Base-by-base conservation (phyloP, 106 monocot genomes). In the Agapanthus africanus region DNA sequence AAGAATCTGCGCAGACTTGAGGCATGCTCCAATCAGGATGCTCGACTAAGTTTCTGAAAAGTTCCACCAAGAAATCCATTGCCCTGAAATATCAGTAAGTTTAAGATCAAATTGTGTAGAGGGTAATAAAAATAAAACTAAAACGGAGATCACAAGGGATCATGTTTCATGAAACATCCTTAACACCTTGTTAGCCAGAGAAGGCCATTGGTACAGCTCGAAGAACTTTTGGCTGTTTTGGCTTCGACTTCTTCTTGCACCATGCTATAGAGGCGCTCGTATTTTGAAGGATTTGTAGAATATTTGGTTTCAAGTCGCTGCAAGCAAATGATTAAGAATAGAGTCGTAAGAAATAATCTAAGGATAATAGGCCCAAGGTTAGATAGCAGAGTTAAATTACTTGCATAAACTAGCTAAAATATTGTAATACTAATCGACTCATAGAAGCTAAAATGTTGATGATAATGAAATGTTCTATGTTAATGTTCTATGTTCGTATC, bases 21-120 rank as follows among this genome's bases (percentile, higher is more conserved):
- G 89, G 71, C 93, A 93, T 93, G 50, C 71, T 76, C 89, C 93
- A 93, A 69, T 93, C 89, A 39, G 76, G 72, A 81, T 93, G 86
- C 68, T 66, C 72, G 26, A 93, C 68, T 63, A 93, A 76, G 73
- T 93, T 89, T 37, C 78, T 79, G 73, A 93, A 89, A 11, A 93
- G 65, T 69, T 86, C 89, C 61, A 93, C 93, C 78, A 86, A 73
- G 75, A 86, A 93, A 60, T 93, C 93, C 86, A 89, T 89, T 4
- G 93, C 93, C 75, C 93, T 93, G 70, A 56, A n/a, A n/a, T 0
- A 6, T 1, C 39, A 66, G 56, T n/a, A 57, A 21, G 6, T 67
- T 76, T 35, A 42, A 69, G 27, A 36, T 2, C 26, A 16, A 19
- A 6, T 1, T 50, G 30, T 21, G 4, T 54, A 56, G 14, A 40